Evolutionary conservation across 2,329 filamentous ascomycete species (phyloP).

Genomic region (Fusarium subglutinans): DNA sequence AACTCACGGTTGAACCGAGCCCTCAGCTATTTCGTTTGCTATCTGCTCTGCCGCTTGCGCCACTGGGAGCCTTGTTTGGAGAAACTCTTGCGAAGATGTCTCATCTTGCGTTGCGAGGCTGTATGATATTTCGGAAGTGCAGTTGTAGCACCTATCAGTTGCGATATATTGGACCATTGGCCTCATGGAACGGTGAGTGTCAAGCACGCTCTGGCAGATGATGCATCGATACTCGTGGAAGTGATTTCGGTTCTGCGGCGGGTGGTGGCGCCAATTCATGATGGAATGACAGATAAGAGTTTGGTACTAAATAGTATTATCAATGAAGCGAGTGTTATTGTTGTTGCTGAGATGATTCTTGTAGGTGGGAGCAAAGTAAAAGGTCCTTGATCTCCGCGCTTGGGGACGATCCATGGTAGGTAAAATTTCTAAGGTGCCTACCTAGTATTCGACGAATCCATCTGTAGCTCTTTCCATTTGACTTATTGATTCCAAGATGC

Average conservation of each 20-base stretch:
- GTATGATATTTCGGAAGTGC: background rate
- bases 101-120: background rate
- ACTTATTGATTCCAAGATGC: background rate
- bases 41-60: background rate
- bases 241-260: background rate
- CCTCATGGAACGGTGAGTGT: background rate
- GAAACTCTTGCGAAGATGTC: background rate
- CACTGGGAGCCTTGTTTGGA: background rate
- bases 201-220: background rate
- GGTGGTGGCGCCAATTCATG: background rate
- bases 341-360: background rate
- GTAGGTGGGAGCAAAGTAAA: background rate
- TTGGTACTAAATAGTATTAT: too few species aligned
- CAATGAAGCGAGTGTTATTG: background rate
- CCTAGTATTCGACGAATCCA: background rate
- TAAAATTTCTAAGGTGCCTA: background rate
- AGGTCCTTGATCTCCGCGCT: background rate
- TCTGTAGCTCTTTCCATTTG: background rate
- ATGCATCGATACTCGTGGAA: background rate
- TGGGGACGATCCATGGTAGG: background rate
- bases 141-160: background rate
- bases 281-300: background rate
- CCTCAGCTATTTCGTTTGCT: background rate
- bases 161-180: background rate
- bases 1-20: background rate